Conservation (phyloP, 495 filamentous ascomycete species). For the Neurospora terricola region DNA sequence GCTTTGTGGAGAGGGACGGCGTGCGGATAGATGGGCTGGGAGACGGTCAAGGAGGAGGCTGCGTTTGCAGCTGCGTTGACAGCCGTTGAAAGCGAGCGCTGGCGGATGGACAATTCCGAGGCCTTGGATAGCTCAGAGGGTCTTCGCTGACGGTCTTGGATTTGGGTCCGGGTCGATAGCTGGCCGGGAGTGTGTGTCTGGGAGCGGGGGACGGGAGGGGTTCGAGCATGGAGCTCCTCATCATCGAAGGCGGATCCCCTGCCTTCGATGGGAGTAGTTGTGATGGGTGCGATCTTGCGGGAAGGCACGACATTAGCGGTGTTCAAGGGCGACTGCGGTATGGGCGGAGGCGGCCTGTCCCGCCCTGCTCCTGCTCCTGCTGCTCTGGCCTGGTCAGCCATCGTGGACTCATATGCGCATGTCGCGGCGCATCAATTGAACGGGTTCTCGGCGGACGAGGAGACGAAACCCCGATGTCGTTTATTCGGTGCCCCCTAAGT, state of each 20-base stretch:
- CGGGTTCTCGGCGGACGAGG: not conserved
- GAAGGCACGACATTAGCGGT: conserved; percentile 30
- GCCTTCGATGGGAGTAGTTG: conserved; percentile 10
- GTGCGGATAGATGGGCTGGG: conserved; percentile 9
- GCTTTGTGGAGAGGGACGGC: conserved; percentile 19
- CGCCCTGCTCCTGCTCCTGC: conserved; percentile 6
- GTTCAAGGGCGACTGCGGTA: conserved; percentile 20
- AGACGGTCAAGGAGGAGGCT: conserved; percentile 10
- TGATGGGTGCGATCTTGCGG: conserved; percentile 27
- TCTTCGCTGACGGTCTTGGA: conserved; percentile 35
- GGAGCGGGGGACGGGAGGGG: conserved; percentile 32
- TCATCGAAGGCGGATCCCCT: conserved; percentile 11
- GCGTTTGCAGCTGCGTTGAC: conserved; percentile 8
- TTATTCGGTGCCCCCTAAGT: not conserved
- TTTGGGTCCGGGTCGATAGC: conserved; percentile 32
- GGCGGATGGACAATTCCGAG: conserved; percentile 37
- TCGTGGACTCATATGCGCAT: conserved; percentile 24
- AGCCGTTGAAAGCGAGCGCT: conserved; percentile 38
- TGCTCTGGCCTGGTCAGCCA: conserved; percentile 29
- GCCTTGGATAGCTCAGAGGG: conserved; percentile 35
- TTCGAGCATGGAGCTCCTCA: conserved; percentile 16
- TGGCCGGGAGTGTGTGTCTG: conserved; percentile 41
- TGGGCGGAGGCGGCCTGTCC: conserved; percentile 10
- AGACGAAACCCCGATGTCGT: not conserved
- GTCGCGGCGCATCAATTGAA: conserved; percentile 12